A percentile compares a stretch with the other conserved stretches of the same genome.
phyloP scores from a whole-genome alignment of 2,329 filamentous ascomycete genomes.

The Neurospora sp. region DNA sequence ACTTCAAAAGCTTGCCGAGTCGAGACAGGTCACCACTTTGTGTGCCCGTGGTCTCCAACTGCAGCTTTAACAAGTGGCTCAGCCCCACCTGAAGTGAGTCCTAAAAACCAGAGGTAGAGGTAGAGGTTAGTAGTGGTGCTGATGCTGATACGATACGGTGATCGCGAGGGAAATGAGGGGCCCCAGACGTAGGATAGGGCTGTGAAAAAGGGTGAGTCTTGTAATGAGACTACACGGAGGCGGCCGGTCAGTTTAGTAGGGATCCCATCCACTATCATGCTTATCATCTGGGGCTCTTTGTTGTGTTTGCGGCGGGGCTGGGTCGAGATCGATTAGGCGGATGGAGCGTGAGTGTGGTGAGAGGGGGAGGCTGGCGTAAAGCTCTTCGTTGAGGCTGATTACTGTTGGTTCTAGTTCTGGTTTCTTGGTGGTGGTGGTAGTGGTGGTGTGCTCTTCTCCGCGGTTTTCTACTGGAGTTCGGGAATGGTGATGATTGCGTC shows the following conservation, averaged over 20 bases:
- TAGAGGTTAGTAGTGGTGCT: neutral
- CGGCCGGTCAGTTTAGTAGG: neutral
- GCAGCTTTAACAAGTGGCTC: neutral
- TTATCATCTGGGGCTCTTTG: no score
- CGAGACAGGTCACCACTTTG: neutral
- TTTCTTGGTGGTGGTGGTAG: no score
- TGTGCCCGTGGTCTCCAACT: neutral
- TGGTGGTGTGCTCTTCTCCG: neutral
- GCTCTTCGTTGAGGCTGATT: no score
- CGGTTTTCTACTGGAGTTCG: neutral
- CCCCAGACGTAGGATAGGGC: conserved; percentile 5
- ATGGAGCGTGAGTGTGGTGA: neutral
- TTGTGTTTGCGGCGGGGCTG: neutral
- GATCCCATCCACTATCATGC: neutral
- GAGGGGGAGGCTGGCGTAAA: neutral
- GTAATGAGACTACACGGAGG: conserved; percentile 1
- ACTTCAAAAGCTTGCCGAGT: neutral
- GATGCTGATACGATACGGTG: neutral
- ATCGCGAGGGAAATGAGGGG: neutral
- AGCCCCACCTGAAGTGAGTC: neutral
- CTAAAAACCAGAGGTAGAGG: neutral
- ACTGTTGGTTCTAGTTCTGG: no score
- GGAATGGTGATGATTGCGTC: neutral
- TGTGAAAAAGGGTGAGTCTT: neutral
- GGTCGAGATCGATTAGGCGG: neutral